phyloP scores from a whole-genome alignment of 2,329 filamentous ascomycete genomes.

The Monosporascus sp. region DNA sequence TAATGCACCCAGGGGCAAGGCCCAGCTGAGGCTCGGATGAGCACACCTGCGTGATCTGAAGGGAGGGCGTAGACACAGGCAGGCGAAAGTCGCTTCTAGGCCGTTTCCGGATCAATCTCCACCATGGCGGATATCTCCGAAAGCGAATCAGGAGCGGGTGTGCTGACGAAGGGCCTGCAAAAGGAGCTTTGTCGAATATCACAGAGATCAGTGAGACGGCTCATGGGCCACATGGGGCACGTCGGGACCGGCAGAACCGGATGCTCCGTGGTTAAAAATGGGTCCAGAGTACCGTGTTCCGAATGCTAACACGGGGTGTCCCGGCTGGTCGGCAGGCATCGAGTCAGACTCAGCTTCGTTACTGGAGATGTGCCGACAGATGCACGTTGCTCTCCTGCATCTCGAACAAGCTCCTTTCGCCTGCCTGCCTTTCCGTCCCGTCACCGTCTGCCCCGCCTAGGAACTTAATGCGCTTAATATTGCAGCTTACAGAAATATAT shows the following conservation, averaged over 20 bases:
- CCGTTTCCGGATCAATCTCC: neutral
- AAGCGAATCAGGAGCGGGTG: slow-evolving; percentile 4
- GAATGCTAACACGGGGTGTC: neutral
- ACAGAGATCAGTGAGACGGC: neutral
- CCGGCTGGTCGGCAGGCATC: neutral
- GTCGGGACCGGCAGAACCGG: neutral
- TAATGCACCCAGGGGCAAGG: no score
- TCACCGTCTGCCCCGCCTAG: slow-evolving; percentile 4
- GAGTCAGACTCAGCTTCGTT: neutral
- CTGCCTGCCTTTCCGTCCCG: slow-evolving; percentile 5
- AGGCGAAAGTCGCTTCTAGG: neutral
- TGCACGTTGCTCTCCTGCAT: slow-evolving; percentile 7
- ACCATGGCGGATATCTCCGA: neutral
- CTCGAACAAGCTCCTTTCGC: slow-evolving; percentile 5
- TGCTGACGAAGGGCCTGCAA: slow-evolving; percentile 6
- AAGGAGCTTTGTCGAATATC: neutral
- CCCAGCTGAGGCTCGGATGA: neutral
- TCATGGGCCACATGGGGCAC: neutral
- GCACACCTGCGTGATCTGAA: slow-evolving; percentile 2
- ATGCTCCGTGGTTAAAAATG: neutral
- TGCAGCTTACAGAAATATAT: no score
- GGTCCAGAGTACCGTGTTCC: neutral
- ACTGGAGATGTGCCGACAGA: slow-evolving; percentile 1
- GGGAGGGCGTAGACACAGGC: slow-evolving; percentile 7
- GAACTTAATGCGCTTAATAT: slow-evolving; percentile 9